These are phyloP conservation scores for Entoloma clypeatum DNA, from an alignment of 1,284 basidiomycete species.

Conservation along the genomic window DNA sequence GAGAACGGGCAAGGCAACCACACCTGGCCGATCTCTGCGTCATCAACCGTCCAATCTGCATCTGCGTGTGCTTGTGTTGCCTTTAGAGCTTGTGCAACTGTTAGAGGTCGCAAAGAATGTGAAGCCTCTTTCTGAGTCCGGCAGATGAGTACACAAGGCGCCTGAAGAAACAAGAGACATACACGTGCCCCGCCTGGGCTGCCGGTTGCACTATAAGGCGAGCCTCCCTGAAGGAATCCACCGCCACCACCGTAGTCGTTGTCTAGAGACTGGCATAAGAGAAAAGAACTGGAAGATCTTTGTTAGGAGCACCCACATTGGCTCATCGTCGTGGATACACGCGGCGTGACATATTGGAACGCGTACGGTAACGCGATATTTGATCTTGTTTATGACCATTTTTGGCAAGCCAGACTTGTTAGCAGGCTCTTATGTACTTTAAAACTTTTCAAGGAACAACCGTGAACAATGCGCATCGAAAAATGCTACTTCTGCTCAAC, in stretches of 20 bases:
- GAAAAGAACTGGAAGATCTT: background rate
- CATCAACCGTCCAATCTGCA: slow-evolving; percentile 84
- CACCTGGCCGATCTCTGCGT: slow-evolving; percentile 79
- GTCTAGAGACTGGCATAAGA: slow-evolving; percentile 17
- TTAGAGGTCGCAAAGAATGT: slow-evolving; percentile 82
- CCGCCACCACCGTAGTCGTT: slow-evolving; percentile 33
- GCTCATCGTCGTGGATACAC: slow-evolving; percentile 29
- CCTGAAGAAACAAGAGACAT: slow-evolving; percentile 21
- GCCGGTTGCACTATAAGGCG: slow-evolving; percentile 36
- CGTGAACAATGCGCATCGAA: slow-evolving; percentile 78
- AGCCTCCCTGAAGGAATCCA: slow-evolving; percentile 36
- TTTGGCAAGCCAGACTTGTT: too few species aligned
- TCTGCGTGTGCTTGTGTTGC: slow-evolving; percentile 85
- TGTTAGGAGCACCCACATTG: slow-evolving; percentile 29
- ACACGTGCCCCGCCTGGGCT: slow-evolving; percentile 38
- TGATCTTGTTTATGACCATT: too few species aligned
- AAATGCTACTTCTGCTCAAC: slow-evolving; percentile 94
- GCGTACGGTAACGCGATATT: too few species aligned
- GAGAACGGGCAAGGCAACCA: slow-evolving; percentile 18
- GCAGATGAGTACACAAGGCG: slow-evolving; percentile 8
- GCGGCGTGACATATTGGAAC: too few species aligned
- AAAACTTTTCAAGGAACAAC: too few species aligned
- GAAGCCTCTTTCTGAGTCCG: slow-evolving; percentile 38
- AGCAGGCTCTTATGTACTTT: too few species aligned
- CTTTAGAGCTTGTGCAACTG: slow-evolving; percentile 74